Conservation (phyloP, 2,329 filamentous ascomycete species). For the Arthroderma sp. region DNA sequence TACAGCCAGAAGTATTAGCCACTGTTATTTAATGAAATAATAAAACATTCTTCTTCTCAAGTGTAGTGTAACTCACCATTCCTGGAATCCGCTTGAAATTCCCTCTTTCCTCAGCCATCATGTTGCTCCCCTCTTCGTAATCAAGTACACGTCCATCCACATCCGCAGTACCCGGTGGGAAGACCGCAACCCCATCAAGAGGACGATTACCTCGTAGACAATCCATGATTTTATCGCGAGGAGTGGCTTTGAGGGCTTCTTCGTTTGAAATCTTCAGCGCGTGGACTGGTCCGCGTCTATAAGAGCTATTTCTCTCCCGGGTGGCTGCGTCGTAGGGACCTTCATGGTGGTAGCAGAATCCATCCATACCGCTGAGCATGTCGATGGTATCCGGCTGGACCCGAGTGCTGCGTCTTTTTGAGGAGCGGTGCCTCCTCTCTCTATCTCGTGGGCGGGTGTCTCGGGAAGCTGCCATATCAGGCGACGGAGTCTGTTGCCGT, state of each 20-base stretch:
- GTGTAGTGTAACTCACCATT: constrained; percentile 42
- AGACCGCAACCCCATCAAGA: constrained; percentile 61
- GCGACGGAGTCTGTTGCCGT: no score
- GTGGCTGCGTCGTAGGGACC: constrained; percentile 81
- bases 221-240: constrained; percentile 62
- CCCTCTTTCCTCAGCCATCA: constrained; percentile 55
- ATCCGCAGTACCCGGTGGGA: constrained; percentile 62
- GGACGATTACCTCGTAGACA: constrained; percentile 60
- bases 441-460: no score
- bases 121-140: constrained; percentile 75
- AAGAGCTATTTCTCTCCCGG: constrained; percentile 55
- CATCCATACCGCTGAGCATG: constrained; percentile 53
- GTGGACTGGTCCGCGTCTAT: constrained; percentile 55
- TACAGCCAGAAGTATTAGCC: constrained; percentile 12
- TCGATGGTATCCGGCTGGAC: constrained; percentile 64
- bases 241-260: constrained; percentile 69
- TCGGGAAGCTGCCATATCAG: no score
- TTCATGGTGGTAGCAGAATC: constrained; percentile 67
- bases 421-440: no score
- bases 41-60: no score
- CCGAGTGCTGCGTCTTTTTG: no score
- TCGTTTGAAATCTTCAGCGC: constrained; percentile 60
- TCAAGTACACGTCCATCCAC: constrained; percentile 55
- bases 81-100: constrained; percentile 65
- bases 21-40: not conserved